Evolutionary conservation across 768 basidiomycete species (phyloP), one percentile per base, ranked within the genome.

Genomic region (Mycena crocata): DNA sequence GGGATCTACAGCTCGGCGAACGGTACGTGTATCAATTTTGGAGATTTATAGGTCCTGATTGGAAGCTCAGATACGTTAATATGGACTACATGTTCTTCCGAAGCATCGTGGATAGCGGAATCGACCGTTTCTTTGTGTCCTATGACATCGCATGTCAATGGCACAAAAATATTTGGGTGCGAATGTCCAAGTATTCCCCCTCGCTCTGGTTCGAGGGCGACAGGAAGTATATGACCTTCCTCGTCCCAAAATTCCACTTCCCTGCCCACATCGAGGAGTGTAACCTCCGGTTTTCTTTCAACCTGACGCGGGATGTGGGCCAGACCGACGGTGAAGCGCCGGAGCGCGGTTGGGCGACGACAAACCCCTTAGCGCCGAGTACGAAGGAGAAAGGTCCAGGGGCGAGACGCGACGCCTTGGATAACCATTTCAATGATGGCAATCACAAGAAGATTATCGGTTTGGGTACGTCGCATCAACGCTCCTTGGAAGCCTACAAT

Each of bases 301-400:
- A 79, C 42, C 68, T 68, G 35, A 73, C 62, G 17, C 67, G 61
- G 12, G 42, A 68, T 17, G 81, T 81, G 44, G 83, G 81, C 31
- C 78, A 81, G 23, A 74, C 81, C 5, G 72, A 77, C 5, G 78
- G 75, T 0, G 82, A 85, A 57, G 71, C 71, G 0, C 64, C 73
- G 0, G 72, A 77, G 37, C 77, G 81, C 23, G 80, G 81, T 0
- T 78, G 73, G 71, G 59, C 71, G 0, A 77, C 70, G 1, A 59
- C 75, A 5, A 82, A 84, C 56, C 64, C 71, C 0, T 62, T 76
- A 0, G 78, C 79, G 5, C 56, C 67, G 0, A 82, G 80, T 42
- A 83, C 80, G 0, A 68, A 71, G n/a, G 80, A 83, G 40, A 83
- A 83, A 81, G 79, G 78, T 1, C 73, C 70, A 24, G 74, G 62